A percentile compares a stretch with the other conserved stretches of the same genome.
These are phyloP conservation scores for Eucalyptus dawsonii DNA, from an alignment of 345 rosid genomes.

Conservation along the genomic window DNA sequence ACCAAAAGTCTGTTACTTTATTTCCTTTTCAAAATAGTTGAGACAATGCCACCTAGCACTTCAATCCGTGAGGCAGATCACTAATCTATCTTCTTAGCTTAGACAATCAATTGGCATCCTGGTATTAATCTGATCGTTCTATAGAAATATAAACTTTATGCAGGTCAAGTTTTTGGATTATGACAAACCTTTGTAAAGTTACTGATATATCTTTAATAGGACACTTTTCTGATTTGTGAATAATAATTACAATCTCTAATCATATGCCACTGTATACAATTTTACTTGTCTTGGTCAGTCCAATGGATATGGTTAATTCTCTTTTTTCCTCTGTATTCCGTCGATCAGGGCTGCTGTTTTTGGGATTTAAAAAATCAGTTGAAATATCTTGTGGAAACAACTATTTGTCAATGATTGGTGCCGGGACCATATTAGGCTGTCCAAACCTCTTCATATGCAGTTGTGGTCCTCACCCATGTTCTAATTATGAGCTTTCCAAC, in stretches of 20 bases:
- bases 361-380: background rate
- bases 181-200: background rate
- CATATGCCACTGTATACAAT: background rate
- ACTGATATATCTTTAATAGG: background rate
- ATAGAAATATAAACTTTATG: background rate
- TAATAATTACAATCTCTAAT: background rate
- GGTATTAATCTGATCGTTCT: background rate
- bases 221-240: background rate
- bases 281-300: background rate
- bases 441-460: no score
- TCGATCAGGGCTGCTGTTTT: background rate
- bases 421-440: background rate
- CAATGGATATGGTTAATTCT: background rate
- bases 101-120: background rate
- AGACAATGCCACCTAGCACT: background rate
- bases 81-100: background rate
- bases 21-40: background rate
- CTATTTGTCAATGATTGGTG: background rate
- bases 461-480: background rate
- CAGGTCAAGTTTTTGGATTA: background rate
- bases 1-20: conserved; percentile 59
- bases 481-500: background rate
- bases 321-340: background rate
- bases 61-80: background rate
- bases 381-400: background rate